phyloP scores from a whole-genome alignment of 805 yeast genomes.

The Saccharomycopsis babjevae region DNA sequence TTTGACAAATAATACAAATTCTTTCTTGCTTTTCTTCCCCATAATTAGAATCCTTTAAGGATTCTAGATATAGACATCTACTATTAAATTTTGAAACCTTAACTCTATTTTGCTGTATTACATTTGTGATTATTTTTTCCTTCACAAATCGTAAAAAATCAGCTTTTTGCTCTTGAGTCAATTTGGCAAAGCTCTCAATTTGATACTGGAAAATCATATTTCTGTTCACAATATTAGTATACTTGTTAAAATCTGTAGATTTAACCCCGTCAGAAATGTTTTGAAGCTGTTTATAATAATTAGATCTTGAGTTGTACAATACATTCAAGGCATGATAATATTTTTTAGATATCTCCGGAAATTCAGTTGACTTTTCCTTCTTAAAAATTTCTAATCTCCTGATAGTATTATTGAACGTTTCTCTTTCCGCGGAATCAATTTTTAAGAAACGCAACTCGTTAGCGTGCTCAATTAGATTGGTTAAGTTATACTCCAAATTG shows the following conservation, averaged over 20 bases:
- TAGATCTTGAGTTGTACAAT: slow-evolving; percentile 70
- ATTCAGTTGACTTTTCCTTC: slow-evolving; percentile 35
- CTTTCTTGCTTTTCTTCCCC: slow-evolving; percentile 31
- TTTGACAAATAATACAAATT: slow-evolving; percentile 71
- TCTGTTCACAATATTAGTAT: slow-evolving; percentile 10
- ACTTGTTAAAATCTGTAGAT: slow-evolving; percentile 31
- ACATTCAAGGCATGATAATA: slow-evolving; percentile 43
- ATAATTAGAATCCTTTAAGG: slow-evolving; percentile 27
- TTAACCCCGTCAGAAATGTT: slow-evolving; percentile 75
- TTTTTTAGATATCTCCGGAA: slow-evolving; percentile 35
- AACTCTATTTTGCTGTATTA: slow-evolving; percentile 18
- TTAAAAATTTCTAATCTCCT: slow-evolving; percentile 25
- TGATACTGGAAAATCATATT: background rate
- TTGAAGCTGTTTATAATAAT: slow-evolving; percentile 78
- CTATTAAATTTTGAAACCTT: slow-evolving; percentile 27
- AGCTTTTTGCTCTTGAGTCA: background rate
- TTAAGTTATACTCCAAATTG: slow-evolving; percentile 5
- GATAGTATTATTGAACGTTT: slow-evolving; percentile 10
- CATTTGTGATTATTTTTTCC: slow-evolving; percentile 15
- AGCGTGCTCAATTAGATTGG: background rate
- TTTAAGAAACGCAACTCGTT: background rate
- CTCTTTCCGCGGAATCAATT: slow-evolving; percentile 1
- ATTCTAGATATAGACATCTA: slow-evolving; percentile 39
- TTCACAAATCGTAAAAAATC: background rate
- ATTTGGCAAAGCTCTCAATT: background rate